Percentiles rank a stretch among this genome's conserved stretches.
Evolutionary conservation across 164 flowering plant species (phyloP).

Genomic region (Berberis thunbergii): DNA sequence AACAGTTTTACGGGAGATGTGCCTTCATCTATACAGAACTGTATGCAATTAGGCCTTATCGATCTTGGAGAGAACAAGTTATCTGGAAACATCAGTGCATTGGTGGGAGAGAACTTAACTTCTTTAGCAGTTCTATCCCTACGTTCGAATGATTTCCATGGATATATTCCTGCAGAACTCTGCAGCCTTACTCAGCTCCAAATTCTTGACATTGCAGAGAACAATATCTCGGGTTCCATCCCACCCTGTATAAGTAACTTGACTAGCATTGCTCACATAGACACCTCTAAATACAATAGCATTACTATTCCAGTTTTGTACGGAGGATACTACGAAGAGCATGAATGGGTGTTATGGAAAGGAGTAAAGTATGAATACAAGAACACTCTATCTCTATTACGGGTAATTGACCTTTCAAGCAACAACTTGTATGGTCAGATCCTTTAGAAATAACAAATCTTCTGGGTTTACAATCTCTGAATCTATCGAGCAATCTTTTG

Average conservation of each 20-base stretch:
- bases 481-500: not conserved
- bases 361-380: not conserved
- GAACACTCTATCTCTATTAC: not conserved
- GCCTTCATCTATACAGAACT: conserved; percentile 3
- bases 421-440: not conserved
- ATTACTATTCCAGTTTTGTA: not conserved
- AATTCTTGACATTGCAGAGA: not conserved
- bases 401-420: not conserved
- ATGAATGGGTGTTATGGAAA: not conserved
- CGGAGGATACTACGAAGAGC: not conserved
- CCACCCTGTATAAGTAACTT: not conserved
- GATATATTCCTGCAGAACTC: not conserved
- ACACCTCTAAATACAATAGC: not conserved
- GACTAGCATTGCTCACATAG: not conserved
- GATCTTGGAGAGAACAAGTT: not conserved
- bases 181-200: not conserved
- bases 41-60: not conserved
- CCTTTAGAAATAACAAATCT: not conserved
- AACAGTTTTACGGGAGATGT: not conserved
- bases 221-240: not conserved
- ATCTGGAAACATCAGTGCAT: not conserved
- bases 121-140: not conserved
- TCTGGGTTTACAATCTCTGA: not conserved
- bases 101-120: not conserved
- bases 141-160: not conserved